Percentiles rank a stretch among this genome's conserved stretches.
Evolutionary conservation across 1,284 basidiomycete species (phyloP).

Genomic region (Flammula alnicola): DNA sequence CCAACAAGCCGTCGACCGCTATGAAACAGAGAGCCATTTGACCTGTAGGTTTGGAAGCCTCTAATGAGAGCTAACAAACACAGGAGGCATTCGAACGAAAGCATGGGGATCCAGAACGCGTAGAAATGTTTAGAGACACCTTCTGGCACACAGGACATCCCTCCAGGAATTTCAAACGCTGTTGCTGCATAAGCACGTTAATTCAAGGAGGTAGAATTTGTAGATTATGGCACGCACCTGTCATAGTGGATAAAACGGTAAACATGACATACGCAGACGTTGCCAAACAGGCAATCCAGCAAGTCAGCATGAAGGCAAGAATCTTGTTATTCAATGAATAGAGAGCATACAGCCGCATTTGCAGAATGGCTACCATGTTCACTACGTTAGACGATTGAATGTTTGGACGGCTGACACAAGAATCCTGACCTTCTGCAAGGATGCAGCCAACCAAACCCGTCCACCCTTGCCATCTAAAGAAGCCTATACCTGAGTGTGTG

Average conservation of each 20-base stretch:
- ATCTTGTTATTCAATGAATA: slow-evolving; percentile 57
- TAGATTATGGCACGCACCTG: slow-evolving; percentile 33
- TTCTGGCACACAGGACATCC: slow-evolving; percentile 46
- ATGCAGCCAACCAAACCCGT: slow-evolving; percentile 57
- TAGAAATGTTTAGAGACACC: slow-evolving; percentile 48
- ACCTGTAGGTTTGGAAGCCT: slow-evolving; percentile 48
- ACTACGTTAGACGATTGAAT: background rate
- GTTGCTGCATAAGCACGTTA: slow-evolving; percentile 18
- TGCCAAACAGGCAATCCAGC: slow-evolving; percentile 44
- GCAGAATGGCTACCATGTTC: slow-evolving; percentile 50
- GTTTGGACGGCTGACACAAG: background rate
- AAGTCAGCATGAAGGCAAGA: slow-evolving; percentile 46
- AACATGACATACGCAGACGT: slow-evolving; percentile 54
- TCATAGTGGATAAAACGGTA: slow-evolving; percentile 40
- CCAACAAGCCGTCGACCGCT: slow-evolving; percentile 49
- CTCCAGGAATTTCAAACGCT: slow-evolving; percentile 28
- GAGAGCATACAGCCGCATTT: slow-evolving; percentile 65
- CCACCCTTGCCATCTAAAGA: slow-evolving; percentile 63
- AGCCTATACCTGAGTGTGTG: slow-evolving; percentile 39
- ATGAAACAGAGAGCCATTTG: slow-evolving; percentile 40
- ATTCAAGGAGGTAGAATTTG: background rate
- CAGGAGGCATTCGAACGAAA: slow-evolving; percentile 55
- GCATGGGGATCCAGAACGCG: slow-evolving; percentile 62
- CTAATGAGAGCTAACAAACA: slow-evolving; percentile 53
- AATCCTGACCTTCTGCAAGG: slow-evolving; percentile 53